These are phyloP conservation scores for Desmodesmus armatus DNA, from an alignment of 139 green algal genomes.

Conservation along the genomic window DNA sequence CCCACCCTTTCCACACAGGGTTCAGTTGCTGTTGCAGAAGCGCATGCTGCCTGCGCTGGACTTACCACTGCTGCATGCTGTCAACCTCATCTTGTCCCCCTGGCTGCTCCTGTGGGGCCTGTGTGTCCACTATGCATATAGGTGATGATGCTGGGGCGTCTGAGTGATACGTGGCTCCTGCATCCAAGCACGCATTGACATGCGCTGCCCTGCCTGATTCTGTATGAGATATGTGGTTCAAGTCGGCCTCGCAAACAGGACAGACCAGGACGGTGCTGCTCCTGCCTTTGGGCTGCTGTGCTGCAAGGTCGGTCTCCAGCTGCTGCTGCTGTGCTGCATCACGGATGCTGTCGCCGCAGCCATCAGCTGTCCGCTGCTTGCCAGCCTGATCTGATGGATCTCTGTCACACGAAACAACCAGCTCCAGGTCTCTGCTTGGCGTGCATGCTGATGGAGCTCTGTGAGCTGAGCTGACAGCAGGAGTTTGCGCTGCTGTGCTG, in stretches of 20 bases:
- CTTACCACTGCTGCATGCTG: not conserved
- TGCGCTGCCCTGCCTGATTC: conserved; percentile 43
- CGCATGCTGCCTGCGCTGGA: not conserved
- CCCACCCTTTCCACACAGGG: not conserved
- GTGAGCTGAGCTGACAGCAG: too few species aligned
- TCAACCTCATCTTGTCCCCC: not conserved
- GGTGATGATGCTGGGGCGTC: too few species aligned
- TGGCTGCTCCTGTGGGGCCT: too few species aligned
- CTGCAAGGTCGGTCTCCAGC: not conserved
- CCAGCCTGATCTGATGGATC: too few species aligned
- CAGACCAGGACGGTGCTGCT: conserved; percentile 2
- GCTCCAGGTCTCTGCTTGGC: too few species aligned
- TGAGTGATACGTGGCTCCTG: not conserved
- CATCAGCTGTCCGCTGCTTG: too few species aligned
- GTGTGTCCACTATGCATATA: too few species aligned
- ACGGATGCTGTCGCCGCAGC: not conserved
- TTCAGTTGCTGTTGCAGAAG: not conserved
- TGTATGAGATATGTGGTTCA: conserved; percentile 32
- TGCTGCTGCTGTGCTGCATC: not conserved
- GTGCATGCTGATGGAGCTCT: too few species aligned
- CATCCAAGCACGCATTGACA: conserved; percentile 55
- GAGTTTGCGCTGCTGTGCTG: too few species aligned
- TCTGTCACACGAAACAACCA: too few species aligned
- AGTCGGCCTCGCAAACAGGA: conserved; percentile 42
- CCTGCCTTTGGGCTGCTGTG: not conserved